phyloP scores from a whole-genome alignment of 352 stramenopile species.

The Phytopythium helicoides region DNA sequence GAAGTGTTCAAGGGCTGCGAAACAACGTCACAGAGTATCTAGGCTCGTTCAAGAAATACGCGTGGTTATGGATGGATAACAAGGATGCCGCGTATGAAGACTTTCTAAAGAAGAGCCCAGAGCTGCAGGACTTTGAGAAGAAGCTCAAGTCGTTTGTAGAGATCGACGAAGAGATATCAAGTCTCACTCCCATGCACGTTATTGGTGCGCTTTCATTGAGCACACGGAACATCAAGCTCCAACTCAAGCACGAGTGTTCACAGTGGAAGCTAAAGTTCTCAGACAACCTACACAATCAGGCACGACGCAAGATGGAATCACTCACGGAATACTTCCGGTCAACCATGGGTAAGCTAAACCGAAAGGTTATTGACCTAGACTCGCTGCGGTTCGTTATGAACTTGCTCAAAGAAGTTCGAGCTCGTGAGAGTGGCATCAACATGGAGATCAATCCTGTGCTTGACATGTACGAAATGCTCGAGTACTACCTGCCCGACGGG shows the following conservation, averaged over 20 bases:
- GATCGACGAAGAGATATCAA: conserved; percentile 95
- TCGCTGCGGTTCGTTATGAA: conserved; percentile 98
- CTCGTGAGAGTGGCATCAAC: conserved; percentile 96
- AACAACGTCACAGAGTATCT: conserved; percentile 98
- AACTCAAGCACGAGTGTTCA: conserved; percentile 95
- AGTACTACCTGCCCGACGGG: conserved; percentile 90
- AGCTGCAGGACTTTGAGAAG: conserved; percentile 96
- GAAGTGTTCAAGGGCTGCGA: conserved; percentile 95
- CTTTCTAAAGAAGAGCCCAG: conserved; percentile 93
- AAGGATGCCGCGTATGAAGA: conserved; percentile 95
- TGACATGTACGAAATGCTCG: conserved; percentile 98
- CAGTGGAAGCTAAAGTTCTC: conserved; percentile 98
- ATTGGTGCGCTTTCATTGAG: conserved; percentile 97
- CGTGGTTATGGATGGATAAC: conserved; percentile 98
- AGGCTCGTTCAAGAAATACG: conserved; percentile 93
- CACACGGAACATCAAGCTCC: conserved; percentile 95
- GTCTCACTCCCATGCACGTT: conserved; percentile 87
- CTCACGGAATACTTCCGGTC: conserved; percentile 97
- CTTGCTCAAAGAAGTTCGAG: conserved; percentile 96
- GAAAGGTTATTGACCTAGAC: conserved; percentile 96
- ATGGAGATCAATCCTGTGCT: conserved; percentile 98
- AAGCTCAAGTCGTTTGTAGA: conserved; percentile 95
- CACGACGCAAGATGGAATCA: conserved; percentile 89
- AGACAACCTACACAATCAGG: conserved; percentile 95
- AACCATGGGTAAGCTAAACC: conserved; percentile 91